These are phyloP conservation scores for Rosa persica DNA, from an alignment of 306 rosid species.

Conservation along the genomic window DNA sequence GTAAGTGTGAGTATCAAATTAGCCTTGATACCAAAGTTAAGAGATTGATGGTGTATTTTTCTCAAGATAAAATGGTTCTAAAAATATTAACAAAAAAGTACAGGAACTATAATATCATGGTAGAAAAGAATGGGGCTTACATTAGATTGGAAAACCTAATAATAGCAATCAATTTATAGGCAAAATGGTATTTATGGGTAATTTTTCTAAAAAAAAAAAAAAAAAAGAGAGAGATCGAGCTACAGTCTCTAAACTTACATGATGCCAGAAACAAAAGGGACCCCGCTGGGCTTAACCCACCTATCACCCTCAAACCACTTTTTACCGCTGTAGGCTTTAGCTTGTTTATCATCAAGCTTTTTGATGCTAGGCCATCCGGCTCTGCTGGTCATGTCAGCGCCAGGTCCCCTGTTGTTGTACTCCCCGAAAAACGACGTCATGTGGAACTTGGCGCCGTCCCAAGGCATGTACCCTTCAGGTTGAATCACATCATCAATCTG, in stretches of 20 bases:
- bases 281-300: constrained; percentile 18
- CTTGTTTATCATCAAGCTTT: neutral
- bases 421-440: neutral
- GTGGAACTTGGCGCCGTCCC: neutral
- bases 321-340: neutral
- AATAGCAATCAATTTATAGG: too few relatives aligned
- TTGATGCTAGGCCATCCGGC: constrained; percentile 12
- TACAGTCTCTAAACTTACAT: neutral
- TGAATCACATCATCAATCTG: constrained; percentile 6
- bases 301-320: constrained; percentile 6
- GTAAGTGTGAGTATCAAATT: too few relatives aligned
- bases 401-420: constrained; percentile 20
- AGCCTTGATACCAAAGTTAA: too few relatives aligned
- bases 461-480: constrained; percentile 22
- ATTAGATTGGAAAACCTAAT: too few relatives aligned
- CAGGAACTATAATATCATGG: too few relatives aligned
- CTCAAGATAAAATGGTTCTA: too few relatives aligned
- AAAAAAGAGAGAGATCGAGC: too few relatives aligned
- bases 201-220: too few relatives aligned
- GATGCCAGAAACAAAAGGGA: constrained; percentile 11
- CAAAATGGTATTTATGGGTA: too few relatives aligned
- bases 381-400: constrained; percentile 3
- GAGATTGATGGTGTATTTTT: too few relatives aligned
- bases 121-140: too few relatives aligned
- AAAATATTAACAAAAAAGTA: too few relatives aligned